Percentiles rank a stretch among this genome's conserved stretches.
These are phyloP conservation scores for Fusarium paranaense DNA, from an alignment of 2,329 filamentous ascomycete species.

Conservation along the genomic window DNA sequence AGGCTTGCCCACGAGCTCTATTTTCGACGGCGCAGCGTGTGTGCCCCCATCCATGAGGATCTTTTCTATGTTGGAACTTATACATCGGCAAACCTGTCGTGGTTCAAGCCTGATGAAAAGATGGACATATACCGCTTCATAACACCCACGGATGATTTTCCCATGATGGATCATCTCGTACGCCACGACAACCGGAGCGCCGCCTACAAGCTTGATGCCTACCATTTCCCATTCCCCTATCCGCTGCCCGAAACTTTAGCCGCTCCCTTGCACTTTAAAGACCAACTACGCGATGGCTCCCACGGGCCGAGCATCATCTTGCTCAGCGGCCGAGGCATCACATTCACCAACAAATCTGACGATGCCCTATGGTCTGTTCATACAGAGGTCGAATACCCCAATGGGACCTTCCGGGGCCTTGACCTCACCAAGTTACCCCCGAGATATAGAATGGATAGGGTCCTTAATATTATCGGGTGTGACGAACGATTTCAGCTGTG, in stretches of 20 bases:
- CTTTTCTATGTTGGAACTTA: neutral
- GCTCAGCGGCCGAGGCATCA: neutral
- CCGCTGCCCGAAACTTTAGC: neutral
- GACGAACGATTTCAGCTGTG: slow-evolving; percentile 1
- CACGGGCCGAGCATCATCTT: neutral
- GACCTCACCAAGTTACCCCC: neutral
- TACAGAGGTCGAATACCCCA: neutral
- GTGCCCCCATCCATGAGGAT: neutral
- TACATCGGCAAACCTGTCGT: neutral
- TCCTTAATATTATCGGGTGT: neutral
- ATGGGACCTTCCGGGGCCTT: neutral
- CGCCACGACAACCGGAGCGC: neutral
- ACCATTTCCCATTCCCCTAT: neutral
- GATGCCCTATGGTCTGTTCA: neutral
- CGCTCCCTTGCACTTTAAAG: neutral
- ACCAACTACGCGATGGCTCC: neutral
- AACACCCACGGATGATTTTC: neutral
- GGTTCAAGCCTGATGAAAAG: neutral
- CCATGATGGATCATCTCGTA: neutral
- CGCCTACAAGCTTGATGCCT: neutral
- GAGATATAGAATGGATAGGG: neutral
- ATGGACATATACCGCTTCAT: neutral
- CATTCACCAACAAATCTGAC: neutral
- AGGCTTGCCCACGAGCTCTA: neutral
- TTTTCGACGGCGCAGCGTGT: neutral